Percentiles rank a stretch among this genome's conserved stretches.
These are phyloP conservation scores for Pleoardoris graminearum DNA, from an alignment of 2,329 filamentous ascomycete genomes.

Conservation along the genomic window DNA sequence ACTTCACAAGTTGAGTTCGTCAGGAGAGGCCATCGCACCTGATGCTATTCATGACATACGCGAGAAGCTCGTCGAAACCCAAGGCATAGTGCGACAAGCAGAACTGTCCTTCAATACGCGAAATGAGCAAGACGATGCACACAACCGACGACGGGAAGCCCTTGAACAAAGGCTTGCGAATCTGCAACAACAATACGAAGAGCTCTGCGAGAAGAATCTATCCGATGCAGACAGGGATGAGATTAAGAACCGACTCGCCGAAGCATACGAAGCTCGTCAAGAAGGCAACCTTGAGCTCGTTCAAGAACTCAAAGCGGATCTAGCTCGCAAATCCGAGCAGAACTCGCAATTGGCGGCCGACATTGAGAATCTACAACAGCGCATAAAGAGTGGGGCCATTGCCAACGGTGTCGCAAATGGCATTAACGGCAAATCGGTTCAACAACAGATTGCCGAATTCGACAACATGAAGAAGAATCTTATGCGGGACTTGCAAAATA, in stretches of 20 bases:
- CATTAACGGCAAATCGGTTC: slow-evolving; percentile 82
- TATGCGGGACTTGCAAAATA: slow-evolving; percentile 98
- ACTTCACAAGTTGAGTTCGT: slow-evolving; percentile 73
- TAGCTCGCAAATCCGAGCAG: slow-evolving; percentile 77
- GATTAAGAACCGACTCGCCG: slow-evolving; percentile 76
- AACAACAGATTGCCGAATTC: slow-evolving; percentile 98
- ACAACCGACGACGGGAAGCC: slow-evolving; percentile 67
- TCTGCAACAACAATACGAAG: slow-evolving; percentile 82
- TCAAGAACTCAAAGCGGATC: slow-evolving; percentile 75
- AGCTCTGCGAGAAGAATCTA: slow-evolving; percentile 77
- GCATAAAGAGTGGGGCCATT: slow-evolving; percentile 65
- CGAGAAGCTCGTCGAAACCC: slow-evolving; percentile 80
- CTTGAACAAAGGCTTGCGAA: slow-evolving; percentile 75
- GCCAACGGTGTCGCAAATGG: slow-evolving; percentile 63
- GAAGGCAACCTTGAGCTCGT: slow-evolving; percentile 73
- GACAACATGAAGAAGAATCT: slow-evolving; percentile 99
- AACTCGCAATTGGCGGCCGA: slow-evolving; percentile 78
- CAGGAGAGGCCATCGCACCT: slow-evolving; percentile 77
- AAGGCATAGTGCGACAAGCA: slow-evolving; percentile 89
- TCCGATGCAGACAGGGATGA: slow-evolving; percentile 79
- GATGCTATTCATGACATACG: slow-evolving; percentile 80
- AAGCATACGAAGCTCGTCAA: slow-evolving; percentile 75
- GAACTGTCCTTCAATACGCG: slow-evolving; percentile 81
- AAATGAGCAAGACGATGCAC: slow-evolving; percentile 65
- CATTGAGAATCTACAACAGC: slow-evolving; percentile 77